phyloP scores from a whole-genome alignment of 345 rosid species.

The Eucalyptus fibrosa region DNA sequence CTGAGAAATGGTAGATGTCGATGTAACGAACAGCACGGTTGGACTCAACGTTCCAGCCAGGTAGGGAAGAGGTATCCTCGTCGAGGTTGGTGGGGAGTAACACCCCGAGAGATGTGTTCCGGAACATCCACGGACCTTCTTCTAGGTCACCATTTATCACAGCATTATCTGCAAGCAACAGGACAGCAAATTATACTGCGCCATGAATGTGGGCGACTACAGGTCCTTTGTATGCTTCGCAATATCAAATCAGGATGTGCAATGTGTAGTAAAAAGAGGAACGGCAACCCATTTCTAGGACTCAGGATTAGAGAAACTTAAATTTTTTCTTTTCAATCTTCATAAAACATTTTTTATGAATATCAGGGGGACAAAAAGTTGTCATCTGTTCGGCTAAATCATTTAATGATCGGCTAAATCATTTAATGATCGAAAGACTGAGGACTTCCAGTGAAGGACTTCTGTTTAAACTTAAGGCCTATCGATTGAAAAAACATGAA shows the following conservation, averaged over 20 bases:
- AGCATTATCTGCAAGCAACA: constrained; percentile 44
- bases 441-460: background rate
- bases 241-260: background rate
- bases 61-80: constrained; percentile 71
- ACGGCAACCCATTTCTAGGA: background rate
- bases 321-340: background rate
- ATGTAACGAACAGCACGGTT: constrained; percentile 85
- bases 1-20: constrained; percentile 72
- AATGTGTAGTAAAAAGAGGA: background rate
- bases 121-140: constrained; percentile 93
- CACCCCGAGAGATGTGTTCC: constrained; percentile 79
- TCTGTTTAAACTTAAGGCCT: background rate
- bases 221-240: background rate
- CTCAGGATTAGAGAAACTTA: background rate
- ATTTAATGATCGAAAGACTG: background rate
- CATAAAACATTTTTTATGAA: background rate
- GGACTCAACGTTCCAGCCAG: constrained; percentile 93
- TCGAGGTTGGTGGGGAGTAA: constrained; percentile 87
- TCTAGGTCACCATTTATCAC: constrained; percentile 82
- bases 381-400: background rate
- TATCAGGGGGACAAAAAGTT: background rate
- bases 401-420: background rate
- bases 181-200: background rate
- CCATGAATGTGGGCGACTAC: background rate
- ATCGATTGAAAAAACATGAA: background rate